These are phyloP conservation scores for Labyrinthula sp. DNA, from an alignment of 352 stramenopile genomes.

Conservation along the genomic window DNA sequence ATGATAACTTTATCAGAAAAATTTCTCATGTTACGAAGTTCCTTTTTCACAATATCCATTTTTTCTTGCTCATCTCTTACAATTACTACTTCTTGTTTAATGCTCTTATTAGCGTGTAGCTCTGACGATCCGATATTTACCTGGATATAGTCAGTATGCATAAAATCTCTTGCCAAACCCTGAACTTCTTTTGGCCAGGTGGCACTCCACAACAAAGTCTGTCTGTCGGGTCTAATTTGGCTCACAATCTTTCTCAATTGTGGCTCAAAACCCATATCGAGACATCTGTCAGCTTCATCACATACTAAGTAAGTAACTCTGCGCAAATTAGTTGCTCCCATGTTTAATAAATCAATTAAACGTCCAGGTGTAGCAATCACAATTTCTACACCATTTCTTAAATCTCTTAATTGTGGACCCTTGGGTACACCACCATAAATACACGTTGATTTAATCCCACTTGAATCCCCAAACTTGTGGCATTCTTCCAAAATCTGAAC, in stretches of 20 bases:
- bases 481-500: conserved; percentile 96
- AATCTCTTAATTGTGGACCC: conserved; percentile 56
- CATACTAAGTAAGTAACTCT: conserved; percentile 94
- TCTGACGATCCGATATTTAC: conserved; percentile 77
- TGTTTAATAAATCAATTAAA: conserved; percentile 92
- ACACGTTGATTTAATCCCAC: conserved; percentile 96
- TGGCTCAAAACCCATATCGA: conserved; percentile 80
- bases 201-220: conserved; percentile 95
- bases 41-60: conserved; percentile 42
- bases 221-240: conserved; percentile 85
- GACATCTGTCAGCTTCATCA: conserved; percentile 90
- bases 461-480: conserved; percentile 88
- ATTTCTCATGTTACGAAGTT: conserved; percentile 56
- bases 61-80: conserved; percentile 57
- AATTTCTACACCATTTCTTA: conserved; percentile 56
- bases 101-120: conserved; percentile 87
- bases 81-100: conserved; percentile 88
- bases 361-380: conserved; percentile 77
- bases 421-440: conserved; percentile 96
- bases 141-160: conserved; percentile 85
- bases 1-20: conserved; percentile 82
- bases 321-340: conserved; percentile 77
- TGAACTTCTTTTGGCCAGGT: conserved; percentile 97
- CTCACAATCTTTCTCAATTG: conserved; percentile 69
- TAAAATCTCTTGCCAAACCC: conserved; percentile 80